Evolutionary conservation across 2,329 filamentous ascomycete genomes (phyloP), one percentile per base, ranked within the genome.

Genomic region (Diaporthe sp.): DNA sequence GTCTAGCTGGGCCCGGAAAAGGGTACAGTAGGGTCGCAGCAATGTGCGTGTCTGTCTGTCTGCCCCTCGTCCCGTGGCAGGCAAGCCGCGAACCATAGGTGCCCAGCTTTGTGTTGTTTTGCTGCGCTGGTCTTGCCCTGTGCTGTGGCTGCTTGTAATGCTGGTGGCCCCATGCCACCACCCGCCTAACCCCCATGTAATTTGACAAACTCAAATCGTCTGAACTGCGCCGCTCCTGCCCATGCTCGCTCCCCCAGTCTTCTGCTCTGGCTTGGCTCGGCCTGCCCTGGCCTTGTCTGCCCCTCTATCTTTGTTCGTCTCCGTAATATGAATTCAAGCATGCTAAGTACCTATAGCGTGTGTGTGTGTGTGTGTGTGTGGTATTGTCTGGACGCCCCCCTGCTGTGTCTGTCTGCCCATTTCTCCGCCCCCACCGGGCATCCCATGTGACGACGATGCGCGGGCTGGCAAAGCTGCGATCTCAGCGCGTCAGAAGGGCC

Each of bases 191-290:
- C 19, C 46, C 65, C 65, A 25, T 37, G 46, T 28, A 39, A 42
- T 37, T 51, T 39, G 65, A 28, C 49, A 69, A 69, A 55, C 65
- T 68, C 65, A 69, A 69, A 69, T 69, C 65, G 49, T 69, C 65
- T 69, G 65, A 69, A 69, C n/a, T 69, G 65, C 65, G 82, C 85
- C 74, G 76, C 7, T 93, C 92, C 85, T 94, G 88, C 83, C 79
- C 39, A 72, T 75, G 34, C 79, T 78, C 2, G 78, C 58, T 31
- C n/a, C 65, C 49, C 49, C 65, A 55, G 49, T 17, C 49, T 53
- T 31, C 46, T 55, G 34, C 34, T 55, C 22, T 28, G 49, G n/a
- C 34, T 34, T 34, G 34, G 34, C 34, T 34, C 9, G 34, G 37
- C 12, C 37, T 39, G 37, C 9, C 59, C 25, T 65, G 57, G 49